Evolutionary conservation across 2,329 filamentous ascomycete species (phyloP).

Genomic region (Bretziella fagacearum): DNA sequence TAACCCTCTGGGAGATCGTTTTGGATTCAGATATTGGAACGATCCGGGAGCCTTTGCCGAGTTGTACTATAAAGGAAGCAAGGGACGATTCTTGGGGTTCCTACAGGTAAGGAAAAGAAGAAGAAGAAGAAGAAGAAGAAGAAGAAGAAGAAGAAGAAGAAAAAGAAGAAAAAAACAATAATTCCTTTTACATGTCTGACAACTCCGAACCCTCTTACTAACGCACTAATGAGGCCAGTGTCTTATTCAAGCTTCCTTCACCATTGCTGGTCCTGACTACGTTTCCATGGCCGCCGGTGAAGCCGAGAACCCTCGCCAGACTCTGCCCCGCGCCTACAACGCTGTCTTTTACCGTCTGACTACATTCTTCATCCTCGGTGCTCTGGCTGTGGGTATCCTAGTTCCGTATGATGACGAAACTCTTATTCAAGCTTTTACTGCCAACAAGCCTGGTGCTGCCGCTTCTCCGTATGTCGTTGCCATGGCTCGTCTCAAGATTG

Average conservation of each 20-base stretch:
- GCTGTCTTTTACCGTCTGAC: conserved; percentile 65
- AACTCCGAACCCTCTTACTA: conserved; percentile 6
- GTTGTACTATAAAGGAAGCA: conserved; percentile 42
- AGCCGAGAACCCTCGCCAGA: conserved; percentile 49
- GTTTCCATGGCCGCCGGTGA: conserved; percentile 54
- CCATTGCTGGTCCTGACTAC: conserved; percentile 51
- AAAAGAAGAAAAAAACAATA: background rate
- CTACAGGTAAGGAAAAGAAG: conserved; percentile 10
- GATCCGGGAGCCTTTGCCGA: conserved; percentile 54
- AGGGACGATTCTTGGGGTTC: conserved; percentile 63
- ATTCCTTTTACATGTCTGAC: background rate
- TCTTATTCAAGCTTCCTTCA: conserved; percentile 53
- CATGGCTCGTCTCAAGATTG: conserved; percentile 48
- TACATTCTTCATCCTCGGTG: conserved; percentile 58
- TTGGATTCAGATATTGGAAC: conserved; percentile 53
- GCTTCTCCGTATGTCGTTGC: conserved; percentile 49
- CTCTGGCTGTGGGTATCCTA: conserved; percentile 53
- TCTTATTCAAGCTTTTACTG: conserved; percentile 41
- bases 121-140: background rate
- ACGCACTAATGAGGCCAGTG: conserved; percentile 37
- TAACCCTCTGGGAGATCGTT: conserved; percentile 54
- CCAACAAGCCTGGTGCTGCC: conserved; percentile 46
- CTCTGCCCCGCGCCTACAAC: conserved; percentile 59
- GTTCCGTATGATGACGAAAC: conserved; percentile 51
- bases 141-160: background rate